Evolutionary conservation across 2,329 filamentous ascomycete species (phyloP).

Genomic region (Microcera coccophila): DNA sequence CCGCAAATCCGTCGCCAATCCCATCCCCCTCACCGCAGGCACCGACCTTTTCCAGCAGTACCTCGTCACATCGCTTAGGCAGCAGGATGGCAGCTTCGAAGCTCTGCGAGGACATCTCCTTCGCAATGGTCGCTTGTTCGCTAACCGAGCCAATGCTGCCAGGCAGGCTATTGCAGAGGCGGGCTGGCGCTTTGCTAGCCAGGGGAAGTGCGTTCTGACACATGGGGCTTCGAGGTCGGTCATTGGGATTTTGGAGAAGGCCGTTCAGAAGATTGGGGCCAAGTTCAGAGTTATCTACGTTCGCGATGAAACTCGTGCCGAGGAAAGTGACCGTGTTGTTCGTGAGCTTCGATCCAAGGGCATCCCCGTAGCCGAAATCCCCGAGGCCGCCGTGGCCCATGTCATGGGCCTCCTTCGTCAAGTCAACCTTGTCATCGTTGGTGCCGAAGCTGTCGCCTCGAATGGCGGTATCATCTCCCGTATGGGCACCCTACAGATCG

Average conservation of each 20-base stretch:
- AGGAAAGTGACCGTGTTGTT: slow-evolving; percentile 69
- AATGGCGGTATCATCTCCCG: slow-evolving; percentile 90
- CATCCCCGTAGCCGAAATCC: slow-evolving; percentile 68
- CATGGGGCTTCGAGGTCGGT: slow-evolving; percentile 87
- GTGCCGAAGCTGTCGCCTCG: slow-evolving; percentile 83
- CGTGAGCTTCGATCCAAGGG: slow-evolving; percentile 65
- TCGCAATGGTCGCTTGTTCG: slow-evolving; percentile 81
- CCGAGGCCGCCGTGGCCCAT: slow-evolving; percentile 68
- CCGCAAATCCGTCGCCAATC: slow-evolving; percentile 76
- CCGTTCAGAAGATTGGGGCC: slow-evolving; percentile 51
- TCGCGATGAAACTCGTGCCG: slow-evolving; percentile 49
- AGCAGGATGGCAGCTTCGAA: slow-evolving; percentile 62
- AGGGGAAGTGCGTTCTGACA: slow-evolving; percentile 80
- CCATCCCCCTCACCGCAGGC: slow-evolving; percentile 86
- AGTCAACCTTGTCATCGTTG: slow-evolving; percentile 65
- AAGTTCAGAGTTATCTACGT: slow-evolving; percentile 85
- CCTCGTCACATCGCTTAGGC: slow-evolving; percentile 69
- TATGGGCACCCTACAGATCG: slow-evolving; percentile 83
- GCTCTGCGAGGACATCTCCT: slow-evolving; percentile 78
- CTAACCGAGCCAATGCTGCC: slow-evolving; percentile 78
- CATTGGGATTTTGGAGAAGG: slow-evolving; percentile 68
- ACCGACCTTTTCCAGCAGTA: slow-evolving; percentile 96
- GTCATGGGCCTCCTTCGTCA: slow-evolving; percentile 54
- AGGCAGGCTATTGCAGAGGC: slow-evolving; percentile 77
- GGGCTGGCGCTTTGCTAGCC: slow-evolving; percentile 72